Evolutionary conservation across 139 green algal species (phyloP), one percentile per base, ranked within the genome.

Genomic region (Haematococcus sp.): DNA sequence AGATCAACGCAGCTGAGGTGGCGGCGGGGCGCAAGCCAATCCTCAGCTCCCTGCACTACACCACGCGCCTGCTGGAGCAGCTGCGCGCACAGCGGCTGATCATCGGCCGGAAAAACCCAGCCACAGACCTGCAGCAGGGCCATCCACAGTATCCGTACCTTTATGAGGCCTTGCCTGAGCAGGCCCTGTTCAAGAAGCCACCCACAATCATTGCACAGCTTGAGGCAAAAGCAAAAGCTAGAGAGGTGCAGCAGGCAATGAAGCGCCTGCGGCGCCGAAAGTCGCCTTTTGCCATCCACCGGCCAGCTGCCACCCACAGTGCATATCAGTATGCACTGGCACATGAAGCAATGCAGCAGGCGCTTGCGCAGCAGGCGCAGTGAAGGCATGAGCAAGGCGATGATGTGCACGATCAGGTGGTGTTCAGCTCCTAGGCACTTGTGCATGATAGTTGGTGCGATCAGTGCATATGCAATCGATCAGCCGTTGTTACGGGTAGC

Each of bases 291-390:
- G 30, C 51, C 3, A 78, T 78, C 56, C 65, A 76, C 32, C 71
- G 76, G n/a, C 54, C n/a, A 5, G 28, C 59, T 20, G 76, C 76
- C 0, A 30, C 16, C 28, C 51, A 64, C 61, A 81, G 76, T 33
- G 32, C 63, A 9, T 81, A 58, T 33, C 76, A 81, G 61, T 69
- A 81, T 67, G 76, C 59, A 40, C 49, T 77, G 33, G 61, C 68
- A 28, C 51, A 75, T 51, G 69, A 68, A 49, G 69, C 33, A 2
- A 7, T 76, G 34, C 40, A 49, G 40, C 40, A 49, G 40, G 40
- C 11, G 40, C 7, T 49, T 7, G 11, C 40, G 11, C 40, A 61
- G 71, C 63, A 51, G 32, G 20, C 19, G 31, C 19, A 60, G 68
- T 31, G 44, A n/a, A n/a, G 34, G 22, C 16, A 43, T 16, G 4